Conservation (phyloP, 441 rosid species). For the Gossypium gossypioides region DNA sequence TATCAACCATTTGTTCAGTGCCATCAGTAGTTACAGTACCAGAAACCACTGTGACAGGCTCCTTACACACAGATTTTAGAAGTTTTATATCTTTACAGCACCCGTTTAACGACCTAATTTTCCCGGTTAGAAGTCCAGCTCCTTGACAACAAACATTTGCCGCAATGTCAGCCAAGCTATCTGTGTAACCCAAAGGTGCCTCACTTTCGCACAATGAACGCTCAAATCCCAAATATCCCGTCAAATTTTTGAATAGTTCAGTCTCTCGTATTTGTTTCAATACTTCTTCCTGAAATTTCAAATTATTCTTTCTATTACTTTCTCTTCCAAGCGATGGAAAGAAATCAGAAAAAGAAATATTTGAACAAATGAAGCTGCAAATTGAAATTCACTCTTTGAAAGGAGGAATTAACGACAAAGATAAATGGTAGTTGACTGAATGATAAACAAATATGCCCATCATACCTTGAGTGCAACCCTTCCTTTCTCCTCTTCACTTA, state of each 20-base stretch:
- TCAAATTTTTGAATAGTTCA: conserved; percentile 20
- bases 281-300: conserved; percentile 49
- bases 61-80: conserved; percentile 9
- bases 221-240: conserved; percentile 20
- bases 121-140: conserved; percentile 24
- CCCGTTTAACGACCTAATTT: conserved; percentile 3
- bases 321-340: neutral
- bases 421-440: neutral
- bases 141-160: conserved; percentile 29
- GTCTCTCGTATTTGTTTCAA: conserved; percentile 58
- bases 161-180: conserved; percentile 19
- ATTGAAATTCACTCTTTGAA: neutral
- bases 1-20: conserved; percentile 18
- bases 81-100: conserved; percentile 19
- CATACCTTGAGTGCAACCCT: conserved; percentile 59
- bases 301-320: neutral
- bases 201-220: conserved; percentile 9
- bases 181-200: conserved; percentile 5
- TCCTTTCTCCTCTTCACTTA: conserved; percentile 69
- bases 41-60: conserved; percentile 21
- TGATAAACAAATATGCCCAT: neutral
- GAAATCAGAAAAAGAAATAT: neutral
- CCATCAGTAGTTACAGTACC: conserved; percentile 17
- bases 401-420: neutral
- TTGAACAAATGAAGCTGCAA: neutral